A percentile compares a stretch with the other conserved stretches of the same genome.
phyloP scores from a whole-genome alignment of 306 rosid species.

The Ormosia semicastrata region DNA sequence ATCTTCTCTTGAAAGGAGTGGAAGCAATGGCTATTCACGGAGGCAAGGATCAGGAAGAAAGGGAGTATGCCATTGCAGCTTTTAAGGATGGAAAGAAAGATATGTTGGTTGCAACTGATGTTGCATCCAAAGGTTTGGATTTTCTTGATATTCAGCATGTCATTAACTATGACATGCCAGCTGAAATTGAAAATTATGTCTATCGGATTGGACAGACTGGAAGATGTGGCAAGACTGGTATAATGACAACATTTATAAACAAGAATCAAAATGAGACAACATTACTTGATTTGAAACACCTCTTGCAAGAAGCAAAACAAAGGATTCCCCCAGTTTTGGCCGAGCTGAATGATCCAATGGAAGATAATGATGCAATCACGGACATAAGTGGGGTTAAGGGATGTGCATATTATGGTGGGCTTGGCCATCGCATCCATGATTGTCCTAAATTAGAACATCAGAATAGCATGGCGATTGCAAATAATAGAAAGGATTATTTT shows the following conservation, averaged over 20 bases:
- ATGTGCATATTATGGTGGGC: slow-evolving; percentile 95
- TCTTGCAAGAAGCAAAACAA: slow-evolving; percentile 96
- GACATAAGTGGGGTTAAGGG: slow-evolving; percentile 84
- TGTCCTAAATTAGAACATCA: slow-evolving; percentile 91
- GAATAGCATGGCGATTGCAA: slow-evolving; percentile 78
- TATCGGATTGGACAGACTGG: slow-evolving; percentile 97
- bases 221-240: slow-evolving; percentile 93
- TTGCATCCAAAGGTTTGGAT: slow-evolving; percentile 94
- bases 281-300: slow-evolving; percentile 90
- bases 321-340: slow-evolving; percentile 95
- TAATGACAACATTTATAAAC: slow-evolving; percentile 89
- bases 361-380: slow-evolving; percentile 66
- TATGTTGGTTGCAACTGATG: slow-evolving; percentile 94
- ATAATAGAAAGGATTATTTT: slow-evolving; percentile 78
- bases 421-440: slow-evolving; percentile 85
- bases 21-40: slow-evolving; percentile 96
- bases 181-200: slow-evolving; percentile 93
- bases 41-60: slow-evolving; percentile 96
- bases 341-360: slow-evolving; percentile 90
- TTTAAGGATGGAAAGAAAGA: slow-evolving; percentile 86
- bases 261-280: slow-evolving; percentile 95
- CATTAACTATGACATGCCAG: slow-evolving; percentile 93
- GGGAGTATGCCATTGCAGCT: slow-evolving; percentile 79
- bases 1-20: slow-evolving; percentile 91
- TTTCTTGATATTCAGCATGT: slow-evolving; percentile 97